These are phyloP conservation scores for Chaetomium sp. DNA, from an alignment of 2,329 filamentous ascomycete species.

Conservation along the genomic window DNA sequence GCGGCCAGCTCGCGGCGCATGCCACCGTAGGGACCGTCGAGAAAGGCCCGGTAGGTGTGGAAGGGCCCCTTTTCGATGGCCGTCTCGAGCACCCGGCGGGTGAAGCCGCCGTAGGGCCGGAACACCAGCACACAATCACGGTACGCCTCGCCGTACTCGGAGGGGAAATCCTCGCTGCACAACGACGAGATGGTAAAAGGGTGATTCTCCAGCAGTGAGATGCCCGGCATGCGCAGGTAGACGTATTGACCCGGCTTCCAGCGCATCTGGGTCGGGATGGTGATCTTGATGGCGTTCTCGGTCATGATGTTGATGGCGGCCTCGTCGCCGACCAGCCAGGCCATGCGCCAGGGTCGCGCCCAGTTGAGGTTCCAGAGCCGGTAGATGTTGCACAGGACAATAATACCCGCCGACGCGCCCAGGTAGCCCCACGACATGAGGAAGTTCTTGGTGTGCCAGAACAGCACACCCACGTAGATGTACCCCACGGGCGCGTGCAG, in stretches of 20 bases:
- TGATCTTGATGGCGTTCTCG: slow-evolving; percentile 92
- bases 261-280: slow-evolving; percentile 83
- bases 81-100: slow-evolving; percentile 72
- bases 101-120: slow-evolving; percentile 86
- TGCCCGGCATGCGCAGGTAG: slow-evolving; percentile 88
- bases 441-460: slow-evolving; percentile 95
- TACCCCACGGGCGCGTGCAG: slow-evolving; percentile 78
- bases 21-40: slow-evolving; percentile 92
- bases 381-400: slow-evolving; percentile 65
- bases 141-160: slow-evolving; percentile 81
- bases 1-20: slow-evolving; percentile 85
- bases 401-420: slow-evolving; percentile 72
- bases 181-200: slow-evolving; percentile 92
- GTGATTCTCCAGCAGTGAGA: slow-evolving; percentile 86
- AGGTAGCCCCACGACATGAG: slow-evolving; percentile 87
- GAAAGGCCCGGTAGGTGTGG: slow-evolving; percentile 84
- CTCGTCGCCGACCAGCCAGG: slow-evolving; percentile 85
- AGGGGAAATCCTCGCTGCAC: slow-evolving; percentile 89
- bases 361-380: slow-evolving; percentile 86
- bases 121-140: slow-evolving; percentile 88
- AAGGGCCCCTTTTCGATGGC: slow-evolving; percentile 81
- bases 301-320: slow-evolving; percentile 83
- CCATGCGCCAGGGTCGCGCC: slow-evolving; percentile 69
- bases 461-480: slow-evolving; percentile 74
- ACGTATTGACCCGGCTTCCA: slow-evolving; percentile 95